Conservation (phyloP, 106 monocot species). For the Apostasia shenzhenica region DNA sequence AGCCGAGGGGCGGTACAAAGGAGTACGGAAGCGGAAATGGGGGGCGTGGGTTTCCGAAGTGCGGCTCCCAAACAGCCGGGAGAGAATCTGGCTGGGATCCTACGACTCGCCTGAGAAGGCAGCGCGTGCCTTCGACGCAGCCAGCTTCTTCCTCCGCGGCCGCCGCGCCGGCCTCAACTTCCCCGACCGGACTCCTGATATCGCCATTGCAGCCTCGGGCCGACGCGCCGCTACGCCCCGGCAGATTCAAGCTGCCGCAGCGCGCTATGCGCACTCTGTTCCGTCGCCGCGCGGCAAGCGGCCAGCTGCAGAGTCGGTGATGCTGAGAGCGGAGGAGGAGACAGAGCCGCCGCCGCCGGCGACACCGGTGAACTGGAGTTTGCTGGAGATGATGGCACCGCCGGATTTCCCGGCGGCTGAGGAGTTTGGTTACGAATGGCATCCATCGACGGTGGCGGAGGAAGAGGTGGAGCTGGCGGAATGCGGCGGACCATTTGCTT, state of each 20-base stretch:
- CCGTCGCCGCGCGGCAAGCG: neutral
- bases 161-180: conserved; percentile 35
- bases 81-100: conserved; percentile 68
- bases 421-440: neutral
- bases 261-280: conserved; percentile 11
- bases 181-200: conserved; percentile 13
- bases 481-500: neutral
- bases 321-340: neutral
- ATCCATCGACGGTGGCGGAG: neutral
- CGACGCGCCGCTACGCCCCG: conserved; percentile 4
- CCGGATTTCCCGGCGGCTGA: neutral
- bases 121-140: conserved; percentile 66
- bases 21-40: conserved; percentile 56
- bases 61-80: conserved; percentile 48
- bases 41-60: conserved; percentile 83
- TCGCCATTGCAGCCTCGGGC: neutral
- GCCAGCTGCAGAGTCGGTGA: neutral
- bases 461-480: neutral
- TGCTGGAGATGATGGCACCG: neutral
- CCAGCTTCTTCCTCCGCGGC: conserved; percentile 45
- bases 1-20: conserved; percentile 20
- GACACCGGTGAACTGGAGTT: neutral
- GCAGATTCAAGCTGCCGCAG: conserved; percentile 33
- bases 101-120: conserved; percentile 58
- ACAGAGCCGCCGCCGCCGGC: too few species aligned